Conservation (phyloP, 306 rosid genomes). For the Hylodesmum podocarpum region DNA sequence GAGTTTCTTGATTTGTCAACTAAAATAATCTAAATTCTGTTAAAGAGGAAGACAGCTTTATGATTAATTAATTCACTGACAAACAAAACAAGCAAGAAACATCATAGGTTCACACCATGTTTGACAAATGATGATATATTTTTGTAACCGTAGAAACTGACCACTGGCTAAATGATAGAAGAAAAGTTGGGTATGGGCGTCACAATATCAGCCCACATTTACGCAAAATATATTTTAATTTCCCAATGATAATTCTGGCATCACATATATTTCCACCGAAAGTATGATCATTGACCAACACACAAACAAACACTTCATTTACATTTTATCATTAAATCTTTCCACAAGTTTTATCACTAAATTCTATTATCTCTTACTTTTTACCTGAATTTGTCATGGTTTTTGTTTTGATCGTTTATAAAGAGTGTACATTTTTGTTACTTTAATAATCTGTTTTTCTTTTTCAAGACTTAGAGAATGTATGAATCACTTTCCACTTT, state of each 20-base stretch:
- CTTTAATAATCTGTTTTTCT: no score
- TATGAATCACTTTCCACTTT: no score
- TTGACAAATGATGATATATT: not conserved
- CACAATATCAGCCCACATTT: not conserved
- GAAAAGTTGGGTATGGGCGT: not conserved
- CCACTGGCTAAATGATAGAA: not conserved
- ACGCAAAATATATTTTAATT: not conserved
- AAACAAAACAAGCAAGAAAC: not conserved
- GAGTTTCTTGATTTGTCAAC: conserved; percentile 16
- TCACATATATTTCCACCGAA: not conserved
- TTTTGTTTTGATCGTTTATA: no score
- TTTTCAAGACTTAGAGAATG: no score
- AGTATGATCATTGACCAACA: no score
- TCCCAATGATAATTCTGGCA: not conserved
- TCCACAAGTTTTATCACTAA: no score
- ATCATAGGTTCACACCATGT: not conserved
- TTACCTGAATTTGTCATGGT: not conserved
- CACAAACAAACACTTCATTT: not conserved
- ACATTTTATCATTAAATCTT: not conserved
- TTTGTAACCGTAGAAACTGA: not conserved
- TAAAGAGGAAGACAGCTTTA: conserved; percentile 17
- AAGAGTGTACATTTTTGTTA: no score
- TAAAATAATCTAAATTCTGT: not conserved
- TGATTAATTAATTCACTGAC: conserved; percentile 4
- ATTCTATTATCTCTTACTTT: no score